Evolutionary conservation across 305 asterid genomes (phyloP), one percentile per base, ranked within the genome.

Genomic region (Lippia alba): DNA sequence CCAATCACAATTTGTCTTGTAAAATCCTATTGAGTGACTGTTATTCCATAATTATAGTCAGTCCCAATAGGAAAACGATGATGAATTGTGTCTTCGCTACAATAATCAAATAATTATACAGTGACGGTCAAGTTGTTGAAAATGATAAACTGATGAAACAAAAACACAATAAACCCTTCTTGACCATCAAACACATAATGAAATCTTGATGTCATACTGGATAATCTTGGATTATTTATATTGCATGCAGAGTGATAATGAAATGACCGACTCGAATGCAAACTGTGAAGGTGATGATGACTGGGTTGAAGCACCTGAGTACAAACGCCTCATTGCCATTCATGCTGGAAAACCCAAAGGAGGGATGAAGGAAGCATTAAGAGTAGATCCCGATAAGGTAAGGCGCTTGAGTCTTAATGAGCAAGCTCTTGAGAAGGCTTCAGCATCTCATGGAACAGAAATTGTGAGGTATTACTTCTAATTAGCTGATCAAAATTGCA

Each of bases 271-370:
- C 17, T 14, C 56, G 64, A 74, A 36, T 56, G 46, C 54, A 6
- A 45, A 41, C 48, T 60, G 56, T 40, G 89, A 76, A 63, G 82
- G 73, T 15, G 84, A 80, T 17, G 84, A 78, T 3, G 82, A 68
- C 36, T 80, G 72, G 68, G 89, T 82, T 75, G 73, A 12, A 33
- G 87, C 91, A 41, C 91, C 91, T 15, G 91, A 69, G 55, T 92
- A 88, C 81, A 88, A 66, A 74, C 74, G 77, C 39, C 82, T 92
- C 63, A 92, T 92, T 76, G 97, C 92, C 55, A 92, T 90, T 78
- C 98, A 82, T 79, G 98, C 98, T 53, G 98, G 96, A 64, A 92
- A 92, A 81, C 96, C 96, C n/a, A 87, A 90, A 78, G 97, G 97
- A 72, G 92, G 91, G 44, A 77, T 88, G 72, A 78, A 69, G 57